phyloP scores from a whole-genome alignment of 257 asterid species.

The Vinca minor region DNA sequence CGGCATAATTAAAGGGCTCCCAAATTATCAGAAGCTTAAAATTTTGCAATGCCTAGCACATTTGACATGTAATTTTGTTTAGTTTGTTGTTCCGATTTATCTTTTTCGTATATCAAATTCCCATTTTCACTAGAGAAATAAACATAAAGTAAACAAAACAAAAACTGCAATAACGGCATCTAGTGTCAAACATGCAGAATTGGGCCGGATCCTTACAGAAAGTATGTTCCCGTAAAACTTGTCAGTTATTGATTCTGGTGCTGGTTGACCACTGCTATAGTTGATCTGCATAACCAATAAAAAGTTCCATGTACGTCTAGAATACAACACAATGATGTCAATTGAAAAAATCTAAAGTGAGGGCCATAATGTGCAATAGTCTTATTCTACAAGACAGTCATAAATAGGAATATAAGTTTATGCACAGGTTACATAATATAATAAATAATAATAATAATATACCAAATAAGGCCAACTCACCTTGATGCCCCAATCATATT shows the following conservation, averaged over 20 bases:
- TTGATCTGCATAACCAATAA: conserved; percentile 59
- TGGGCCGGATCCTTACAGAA: conserved; percentile 53
- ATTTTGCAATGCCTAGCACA: background rate
- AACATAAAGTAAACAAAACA: background rate
- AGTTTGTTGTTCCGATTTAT: background rate
- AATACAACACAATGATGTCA: background rate
- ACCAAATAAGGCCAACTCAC: conserved; percentile 24
- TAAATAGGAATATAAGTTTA: background rate
- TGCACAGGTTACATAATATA: background rate
- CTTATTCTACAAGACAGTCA: background rate
- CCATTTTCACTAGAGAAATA: background rate
- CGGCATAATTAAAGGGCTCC: background rate
- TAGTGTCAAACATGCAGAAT: conserved; percentile 1
- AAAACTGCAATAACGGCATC: background rate
- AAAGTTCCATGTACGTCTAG: conserved; percentile 1
- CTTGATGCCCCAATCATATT: conserved; percentile 99
- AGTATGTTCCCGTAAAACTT: conserved; percentile 93
- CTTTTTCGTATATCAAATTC: background rate
- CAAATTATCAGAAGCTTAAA: background rate
- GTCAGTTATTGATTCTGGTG: conserved; percentile 96
- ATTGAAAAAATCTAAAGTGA: background rate
- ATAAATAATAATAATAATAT: too few relatives aligned
- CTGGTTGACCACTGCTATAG: conserved; percentile 98
- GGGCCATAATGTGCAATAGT: background rate
- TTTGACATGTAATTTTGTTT: background rate